A percentile compares a stretch with the other conserved stretches of the same genome.
phyloP scores from a whole-genome alignment of 257 asterid species.

The Fraxinus anomala region DNA sequence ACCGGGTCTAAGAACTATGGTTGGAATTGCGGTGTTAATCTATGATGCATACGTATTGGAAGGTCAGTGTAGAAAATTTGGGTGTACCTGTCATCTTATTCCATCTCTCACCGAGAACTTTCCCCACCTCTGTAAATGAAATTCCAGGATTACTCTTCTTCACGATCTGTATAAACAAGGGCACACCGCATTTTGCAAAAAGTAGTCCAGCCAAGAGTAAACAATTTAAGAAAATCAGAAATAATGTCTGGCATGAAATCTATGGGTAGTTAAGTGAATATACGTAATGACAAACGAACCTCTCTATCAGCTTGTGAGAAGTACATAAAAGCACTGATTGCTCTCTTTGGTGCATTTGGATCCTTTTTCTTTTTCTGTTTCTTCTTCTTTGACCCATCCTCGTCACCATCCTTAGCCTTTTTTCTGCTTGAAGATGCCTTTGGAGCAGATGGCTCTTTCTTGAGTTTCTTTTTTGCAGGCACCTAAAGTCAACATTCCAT shows the following conservation, averaged over 20 bases:
- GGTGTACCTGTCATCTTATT: slow-evolving; percentile 75
- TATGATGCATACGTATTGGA: background rate
- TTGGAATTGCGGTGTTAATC: background rate
- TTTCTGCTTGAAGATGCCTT: slow-evolving; percentile 67
- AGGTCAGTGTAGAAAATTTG: background rate
- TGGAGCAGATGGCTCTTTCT: slow-evolving; percentile 59
- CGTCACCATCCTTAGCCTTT: slow-evolving; percentile 62
- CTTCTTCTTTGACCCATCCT: slow-evolving; percentile 70
- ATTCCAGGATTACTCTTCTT: slow-evolving; percentile 80
- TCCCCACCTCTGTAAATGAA: slow-evolving; percentile 68
- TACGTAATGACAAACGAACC: slow-evolving; percentile 41
- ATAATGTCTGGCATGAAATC: slow-evolving; percentile 1
- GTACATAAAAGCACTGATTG: slow-evolving; percentile 82
- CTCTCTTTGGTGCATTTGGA: slow-evolving; percentile 93
- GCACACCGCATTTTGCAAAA: background rate
- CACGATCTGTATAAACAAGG: slow-evolving; percentile 51
- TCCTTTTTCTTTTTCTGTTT: slow-evolving; percentile 86
- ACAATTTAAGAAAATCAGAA: background rate
- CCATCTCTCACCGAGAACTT: slow-evolving; percentile 85
- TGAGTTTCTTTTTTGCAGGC: slow-evolving; percentile 57
- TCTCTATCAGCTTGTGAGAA: slow-evolving; percentile 84
- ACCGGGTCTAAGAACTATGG: background rate
- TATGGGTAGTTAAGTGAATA: background rate
- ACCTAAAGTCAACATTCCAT: slow-evolving; percentile 42
- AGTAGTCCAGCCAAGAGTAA: background rate